A percentile compares a stretch with the other conserved stretches of the same genome.
Evolutionary conservation across 441 rosid species (phyloP).

Genomic region (Pelargonium citronellum): DNA sequence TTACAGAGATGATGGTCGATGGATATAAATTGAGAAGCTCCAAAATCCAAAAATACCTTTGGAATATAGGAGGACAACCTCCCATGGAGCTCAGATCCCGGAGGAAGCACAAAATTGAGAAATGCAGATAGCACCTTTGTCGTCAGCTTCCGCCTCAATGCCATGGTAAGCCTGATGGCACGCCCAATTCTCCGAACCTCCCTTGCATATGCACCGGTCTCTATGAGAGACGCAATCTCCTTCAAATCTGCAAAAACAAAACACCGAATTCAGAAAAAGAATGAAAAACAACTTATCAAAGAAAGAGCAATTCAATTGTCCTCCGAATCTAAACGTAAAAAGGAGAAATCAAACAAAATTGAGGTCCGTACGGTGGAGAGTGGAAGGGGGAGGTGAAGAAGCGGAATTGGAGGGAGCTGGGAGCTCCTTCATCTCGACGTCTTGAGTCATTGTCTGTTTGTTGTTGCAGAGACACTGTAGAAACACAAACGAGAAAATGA

Average conservation of each 20-base stretch:
- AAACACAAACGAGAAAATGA: background rate
- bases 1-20: no score
- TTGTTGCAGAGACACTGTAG: background rate
- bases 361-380: constrained; percentile 39
- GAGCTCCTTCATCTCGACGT: constrained; percentile 53
- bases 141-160: constrained; percentile 47
- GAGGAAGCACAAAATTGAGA: constrained; percentile 38
- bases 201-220: constrained; percentile 41
- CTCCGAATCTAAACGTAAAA: background rate
- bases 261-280: no score
- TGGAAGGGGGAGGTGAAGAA: constrained; percentile 34
- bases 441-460: constrained; percentile 36
- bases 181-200: constrained; percentile 51
- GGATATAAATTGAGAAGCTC: background rate
- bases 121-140: constrained; percentile 34
- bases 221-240: constrained; percentile 43
- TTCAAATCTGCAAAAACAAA: constrained; percentile 33
- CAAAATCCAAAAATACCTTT: constrained; percentile 26
- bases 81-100: constrained; percentile 40
- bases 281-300: no score
- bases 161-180: constrained; percentile 47
- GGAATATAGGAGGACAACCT: constrained; percentile 43
- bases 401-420: constrained; percentile 35
- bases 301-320: background rate
- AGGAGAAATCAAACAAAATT: no score